Percentiles rank a stretch among this genome's conserved stretches.
Evolutionary conservation across 371 early-diverging fungal species (phyloP).

Genomic region (Mucor saturninus): DNA sequence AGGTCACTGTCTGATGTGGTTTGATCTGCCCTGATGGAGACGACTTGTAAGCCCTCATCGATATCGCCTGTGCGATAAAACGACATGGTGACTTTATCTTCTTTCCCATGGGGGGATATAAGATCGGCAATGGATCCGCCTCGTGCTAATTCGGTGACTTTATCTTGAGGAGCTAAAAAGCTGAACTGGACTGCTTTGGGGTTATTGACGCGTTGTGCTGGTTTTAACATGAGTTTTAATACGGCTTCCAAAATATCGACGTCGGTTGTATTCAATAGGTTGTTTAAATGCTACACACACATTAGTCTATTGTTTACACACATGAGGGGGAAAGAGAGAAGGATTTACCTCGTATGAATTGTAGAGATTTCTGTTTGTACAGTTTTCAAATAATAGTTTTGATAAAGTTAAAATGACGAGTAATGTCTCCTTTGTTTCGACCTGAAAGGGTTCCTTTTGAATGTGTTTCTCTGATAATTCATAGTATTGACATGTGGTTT

Average conservation of each 20-base stretch:
- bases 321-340: constrained; percentile 29
- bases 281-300: constrained; percentile 35
- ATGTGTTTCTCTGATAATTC: constrained; percentile 54
- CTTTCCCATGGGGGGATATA: not conserved
- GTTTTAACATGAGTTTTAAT: constrained; percentile 74
- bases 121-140: constrained; percentile 17
- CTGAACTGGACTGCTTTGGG: constrained; percentile 71
- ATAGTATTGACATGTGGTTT: constrained; percentile 61
- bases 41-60: constrained; percentile 21
- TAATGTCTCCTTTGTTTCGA: constrained; percentile 57
- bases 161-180: constrained; percentile 57
- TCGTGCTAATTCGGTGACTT: constrained; percentile 28
- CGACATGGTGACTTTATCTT: constrained; percentile 14
- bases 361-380: constrained; percentile 92
- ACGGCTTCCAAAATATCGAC: constrained; percentile 75
- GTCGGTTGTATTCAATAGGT: constrained; percentile 72
- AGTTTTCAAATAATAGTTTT: constrained; percentile 85
- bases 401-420: constrained; percentile 78
- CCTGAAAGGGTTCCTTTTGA: constrained; percentile 62
- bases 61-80: constrained; percentile 21
- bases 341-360: constrained; percentile 86
- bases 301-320: too few relatives aligned
- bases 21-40: not conserved
- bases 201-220: constrained; percentile 79
- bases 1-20: constrained; percentile 20